These are phyloP conservation scores for Trichophaea hybrida DNA, from an alignment of 2,329 filamentous ascomycete species.

Conservation along the genomic window DNA sequence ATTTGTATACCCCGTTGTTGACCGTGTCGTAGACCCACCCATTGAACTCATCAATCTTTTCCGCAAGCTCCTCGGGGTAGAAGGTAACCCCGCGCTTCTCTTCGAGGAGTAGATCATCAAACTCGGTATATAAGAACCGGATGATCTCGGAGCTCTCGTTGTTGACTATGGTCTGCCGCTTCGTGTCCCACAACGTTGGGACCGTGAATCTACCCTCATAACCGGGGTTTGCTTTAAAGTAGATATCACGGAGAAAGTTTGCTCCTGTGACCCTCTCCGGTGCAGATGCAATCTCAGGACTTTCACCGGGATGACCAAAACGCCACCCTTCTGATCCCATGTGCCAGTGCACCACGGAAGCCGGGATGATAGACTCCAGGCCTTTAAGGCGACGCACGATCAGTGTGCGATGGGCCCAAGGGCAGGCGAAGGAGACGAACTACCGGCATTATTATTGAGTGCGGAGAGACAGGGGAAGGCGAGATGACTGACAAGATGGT, in stretches of 20 bases:
- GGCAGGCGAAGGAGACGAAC: constrained; percentile 86
- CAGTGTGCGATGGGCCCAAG: constrained; percentile 78
- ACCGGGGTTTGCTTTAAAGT: constrained; percentile 57
- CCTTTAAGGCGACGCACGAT: constrained; percentile 86
- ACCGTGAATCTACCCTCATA: constrained; percentile 77
- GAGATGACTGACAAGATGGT: constrained; percentile 90
- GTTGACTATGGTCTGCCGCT: constrained; percentile 62
- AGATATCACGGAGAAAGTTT: constrained; percentile 62
- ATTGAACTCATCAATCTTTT: constrained; percentile 61
- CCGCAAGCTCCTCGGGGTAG: constrained; percentile 50
- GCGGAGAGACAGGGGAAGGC: constrained; percentile 57
- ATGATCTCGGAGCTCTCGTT: constrained; percentile 91
- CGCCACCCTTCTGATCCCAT: constrained; percentile 65
- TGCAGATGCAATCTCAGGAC: constrained; percentile 38
- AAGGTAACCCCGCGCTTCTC: constrained; percentile 47
- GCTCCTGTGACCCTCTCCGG: constrained; percentile 55
- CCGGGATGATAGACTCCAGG: constrained; percentile 60
- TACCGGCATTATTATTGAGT: no score
- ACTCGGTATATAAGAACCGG: constrained; percentile 72
- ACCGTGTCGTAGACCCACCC: constrained; percentile 64
- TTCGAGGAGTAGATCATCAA: constrained; percentile 49
- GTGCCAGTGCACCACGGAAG: constrained; percentile 83
- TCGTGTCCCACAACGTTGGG: constrained; percentile 71
- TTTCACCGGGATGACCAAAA: constrained; percentile 54
- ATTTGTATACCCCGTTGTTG: constrained; percentile 43